Base-by-base conservation (phyloP, 306 rosid species). In the Trifolium dubium region DNA sequence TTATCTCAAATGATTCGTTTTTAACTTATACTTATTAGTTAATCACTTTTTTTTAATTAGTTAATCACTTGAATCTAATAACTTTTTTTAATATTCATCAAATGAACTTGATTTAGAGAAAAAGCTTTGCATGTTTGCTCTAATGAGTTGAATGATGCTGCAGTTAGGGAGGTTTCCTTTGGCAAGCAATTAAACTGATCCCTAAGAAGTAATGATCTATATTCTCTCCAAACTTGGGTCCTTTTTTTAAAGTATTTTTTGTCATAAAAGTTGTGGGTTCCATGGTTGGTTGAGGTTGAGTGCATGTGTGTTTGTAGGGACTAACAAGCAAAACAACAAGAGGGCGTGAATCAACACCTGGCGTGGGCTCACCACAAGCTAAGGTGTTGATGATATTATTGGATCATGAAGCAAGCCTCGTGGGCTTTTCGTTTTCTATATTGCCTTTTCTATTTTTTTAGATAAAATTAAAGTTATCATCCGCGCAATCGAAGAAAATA, bases 371-470 rank as follows among this genome's bases (percentile, higher is more conserved):
- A 85, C 86, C 86, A n/a, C n/a, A n/a, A n/a, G n/a, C n/a, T n/a
- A 59, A 81, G 85, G 50, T 74, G 81, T 81, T n/a, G n/a, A n/a
- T 50, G 81, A 62, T 41, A 93, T 91, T 64, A 93, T 89, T 86
- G 85, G 88, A 89, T 84, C 82, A 89, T 80, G 83, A 86, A 88
- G 75, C 96, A 81, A 64, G 69, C 82, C 88, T 89, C 94, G 92
- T 88, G 96, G 89, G 86, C 86, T 80, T 73, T 31, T 53, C n/a
- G 30, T 86, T 82, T 82, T 82, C 71, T 70, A 70, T 31, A 12
- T 54, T 49, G 60, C 65, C 53, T 84, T 87, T 87, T 86, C 64
- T 43, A n/a, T n/a, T n/a, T n/a, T n/a, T n/a, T n/a, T n/a, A n/a
- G n/a, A n/a, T n/a, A n/a, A n/a, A n/a, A n/a, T n/a, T 23, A 23